These are phyloP conservation scores for Stagonosporopsis rhizophila DNA, from an alignment of 2,329 filamentous ascomycete species.

Conservation along the genomic window DNA sequence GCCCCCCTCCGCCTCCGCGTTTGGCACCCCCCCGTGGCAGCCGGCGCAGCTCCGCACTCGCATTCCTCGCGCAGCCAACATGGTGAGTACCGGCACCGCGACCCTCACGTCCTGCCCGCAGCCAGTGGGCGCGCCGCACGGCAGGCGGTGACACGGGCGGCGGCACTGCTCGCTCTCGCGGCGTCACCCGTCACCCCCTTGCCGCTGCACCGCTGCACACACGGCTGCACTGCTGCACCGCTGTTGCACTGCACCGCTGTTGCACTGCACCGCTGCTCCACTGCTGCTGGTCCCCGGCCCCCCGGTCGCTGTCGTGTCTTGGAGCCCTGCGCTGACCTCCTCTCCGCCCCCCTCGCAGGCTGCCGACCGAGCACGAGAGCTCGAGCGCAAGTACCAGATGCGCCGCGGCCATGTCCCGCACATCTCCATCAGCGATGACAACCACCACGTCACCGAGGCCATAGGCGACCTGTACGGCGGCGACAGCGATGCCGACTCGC, in stretches of 20 bases:
- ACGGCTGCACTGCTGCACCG: background rate
- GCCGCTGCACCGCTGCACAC: slow-evolving; percentile 2
- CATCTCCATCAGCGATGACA: slow-evolving; percentile 82
- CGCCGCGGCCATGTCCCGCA: slow-evolving; percentile 66
- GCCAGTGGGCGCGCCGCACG: slow-evolving; percentile 7
- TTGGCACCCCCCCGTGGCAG: slow-evolving; percentile 29
- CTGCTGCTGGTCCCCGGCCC: background rate
- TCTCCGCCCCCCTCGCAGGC: slow-evolving; percentile 32
- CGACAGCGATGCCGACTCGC: slow-evolving; percentile 66
- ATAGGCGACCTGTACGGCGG: slow-evolving; percentile 91
- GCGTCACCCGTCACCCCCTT: slow-evolving; percentile 2
- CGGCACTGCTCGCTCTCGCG: slow-evolving; percentile 4
- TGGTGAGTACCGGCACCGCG: slow-evolving; percentile 26
- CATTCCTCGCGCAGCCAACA: slow-evolving; percentile 29
- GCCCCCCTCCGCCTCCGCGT: too few relatives aligned
- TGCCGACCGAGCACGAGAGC: slow-evolving; percentile 53
- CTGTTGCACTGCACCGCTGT: too few relatives aligned
- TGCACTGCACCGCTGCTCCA: too few relatives aligned
- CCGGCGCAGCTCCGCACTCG: slow-evolving; percentile 28
- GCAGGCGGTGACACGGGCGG: slow-evolving; percentile 8
- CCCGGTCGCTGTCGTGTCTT: background rate
- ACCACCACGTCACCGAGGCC: slow-evolving; percentile 91
- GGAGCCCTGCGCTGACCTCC: slow-evolving; percentile 19
- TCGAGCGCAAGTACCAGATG: slow-evolving; percentile 58
- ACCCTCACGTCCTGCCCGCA: slow-evolving; percentile 10